Evolutionary conservation across 495 filamentous ascomycete species (phyloP), one percentile per base, ranked within the genome.

Genomic region (Lophiostoma macrostomum): DNA sequence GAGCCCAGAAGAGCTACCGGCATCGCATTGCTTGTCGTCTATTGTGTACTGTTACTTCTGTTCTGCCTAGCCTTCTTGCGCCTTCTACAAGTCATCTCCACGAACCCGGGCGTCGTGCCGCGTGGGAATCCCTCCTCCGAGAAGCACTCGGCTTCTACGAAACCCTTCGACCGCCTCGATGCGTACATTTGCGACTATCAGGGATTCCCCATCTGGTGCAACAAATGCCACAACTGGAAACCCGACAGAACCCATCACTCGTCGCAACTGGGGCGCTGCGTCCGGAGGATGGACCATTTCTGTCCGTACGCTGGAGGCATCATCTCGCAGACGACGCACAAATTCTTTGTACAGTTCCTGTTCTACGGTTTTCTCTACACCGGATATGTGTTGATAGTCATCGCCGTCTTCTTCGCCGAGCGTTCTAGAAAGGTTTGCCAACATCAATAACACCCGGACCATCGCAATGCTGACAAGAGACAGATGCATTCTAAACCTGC

Each of bases 291-390:
- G 86, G 91, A 96, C 58, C 90, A 96, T 66, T 95, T 86, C 63
- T 96, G 90, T 67, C 91, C 90, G 1, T 96, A 89, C 82, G 91
- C 91, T 39, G 91, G 91, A 16, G 91, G 91, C 14, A 84, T 93
- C 53, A 81, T 96, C 10, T 86, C 82, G 0, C 90, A 95, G 63
- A 91, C 74, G 60, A 84, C 79, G 5, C 90, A 88, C 72, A 95
- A 95, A 52, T 95, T 88, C 59, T 96, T 96, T 55, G 74, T 89
- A 11, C 91, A 95, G 56, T 91, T 94, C 60, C 81, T 83, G 6
- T 76, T 77, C 14, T 95, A 90, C 62, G 80, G 84, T 5, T 62
- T 76, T 5, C 48, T 90, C 3, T 89, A 81, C 64, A 91, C 85
- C 57, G 63, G 69, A 24, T 82, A 83, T 58, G 64, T 78, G 23